These are phyloP conservation scores for Coemansia sp. DNA, from an alignment of 192 early-diverging fungal genomes.

Conservation along the genomic window DNA sequence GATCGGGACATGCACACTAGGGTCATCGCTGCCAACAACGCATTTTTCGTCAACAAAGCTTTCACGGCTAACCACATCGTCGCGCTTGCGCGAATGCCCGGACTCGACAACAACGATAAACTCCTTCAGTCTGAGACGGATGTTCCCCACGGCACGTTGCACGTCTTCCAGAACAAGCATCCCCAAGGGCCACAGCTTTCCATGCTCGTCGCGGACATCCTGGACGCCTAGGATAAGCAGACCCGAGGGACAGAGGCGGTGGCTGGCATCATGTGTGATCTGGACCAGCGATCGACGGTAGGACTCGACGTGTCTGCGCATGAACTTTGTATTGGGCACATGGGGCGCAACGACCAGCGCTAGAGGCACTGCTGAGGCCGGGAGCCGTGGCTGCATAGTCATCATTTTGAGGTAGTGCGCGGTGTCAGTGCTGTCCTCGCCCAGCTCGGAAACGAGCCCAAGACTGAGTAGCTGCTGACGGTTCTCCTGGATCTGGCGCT, in stretches of 20 bases:
- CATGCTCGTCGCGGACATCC: conserved; percentile 62
- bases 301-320: conserved; percentile 48
- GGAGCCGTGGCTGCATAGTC: conserved; percentile 43
- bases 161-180: conserved; percentile 79
- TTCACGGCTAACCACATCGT: conserved; percentile 43
- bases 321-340: conserved; percentile 54
- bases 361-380: conserved; percentile 37
- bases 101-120: conserved; percentile 55
- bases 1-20: conserved; percentile 46
- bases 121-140: conserved; percentile 54
- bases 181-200: conserved; percentile 71
- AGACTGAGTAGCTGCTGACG: conserved; percentile 50
- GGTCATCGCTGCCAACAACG: conserved; percentile 15
- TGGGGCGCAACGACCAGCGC: conserved; percentile 66
- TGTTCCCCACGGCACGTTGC: conserved; percentile 53
- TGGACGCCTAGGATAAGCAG: conserved; percentile 70
- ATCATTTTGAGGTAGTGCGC: conserved; percentile 68
- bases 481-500: conserved; percentile 52
- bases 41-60: conserved; percentile 44
- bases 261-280: conserved; percentile 59
- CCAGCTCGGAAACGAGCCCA: conserved; percentile 78
- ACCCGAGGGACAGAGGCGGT: conserved; percentile 60
- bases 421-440: conserved; percentile 73
- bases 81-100: conserved; percentile 50
- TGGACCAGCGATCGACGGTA: conserved; percentile 68